Conservation (phyloP, 2,329 filamentous ascomycete species). For the Tolypocladium tropicale region DNA sequence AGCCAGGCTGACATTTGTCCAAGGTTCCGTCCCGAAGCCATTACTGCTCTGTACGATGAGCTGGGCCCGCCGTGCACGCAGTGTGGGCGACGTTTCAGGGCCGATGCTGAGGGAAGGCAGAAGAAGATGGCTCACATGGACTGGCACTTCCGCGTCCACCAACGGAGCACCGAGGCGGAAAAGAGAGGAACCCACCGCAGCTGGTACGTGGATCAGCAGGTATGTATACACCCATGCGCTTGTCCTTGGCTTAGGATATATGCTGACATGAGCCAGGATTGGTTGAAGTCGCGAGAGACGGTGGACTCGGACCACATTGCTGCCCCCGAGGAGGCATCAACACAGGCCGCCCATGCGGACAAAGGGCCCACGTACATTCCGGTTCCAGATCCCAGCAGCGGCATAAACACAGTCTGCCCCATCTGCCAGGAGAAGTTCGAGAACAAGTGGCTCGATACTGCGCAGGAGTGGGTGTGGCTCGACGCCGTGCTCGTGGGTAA, state of each 20-base stretch:
- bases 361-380: constrained; percentile 59
- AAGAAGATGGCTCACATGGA: constrained; percentile 91
- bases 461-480: constrained; percentile 95
- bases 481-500: constrained; percentile 71
- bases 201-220: constrained; percentile 87
- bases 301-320: constrained; percentile 52
- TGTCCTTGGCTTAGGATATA: neutral
- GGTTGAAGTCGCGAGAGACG: constrained; percentile 75
- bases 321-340: constrained; percentile 19
- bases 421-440: constrained; percentile 96
- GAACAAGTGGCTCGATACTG: constrained; percentile 82
- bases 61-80: constrained; percentile 82
- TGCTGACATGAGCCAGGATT: constrained; percentile 51
- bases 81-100: constrained; percentile 78
- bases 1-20: constrained; percentile 8
- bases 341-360: constrained; percentile 25
- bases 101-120: constrained; percentile 65
- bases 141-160: constrained; percentile 95
- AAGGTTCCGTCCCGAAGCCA: constrained; percentile 64
- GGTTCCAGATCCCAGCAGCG: constrained; percentile 67
- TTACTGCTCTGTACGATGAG: constrained; percentile 67
- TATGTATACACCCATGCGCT: constrained; percentile 29
- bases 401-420: constrained; percentile 71
- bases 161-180: constrained; percentile 75
- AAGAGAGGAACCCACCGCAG: constrained; percentile 83